A percentile compares a stretch with the other conserved stretches of the same genome.
Evolutionary conservation across 1,139 yeast genomes (phyloP).

Genomic region (Hemisphaericaspora subhashii): DNA sequence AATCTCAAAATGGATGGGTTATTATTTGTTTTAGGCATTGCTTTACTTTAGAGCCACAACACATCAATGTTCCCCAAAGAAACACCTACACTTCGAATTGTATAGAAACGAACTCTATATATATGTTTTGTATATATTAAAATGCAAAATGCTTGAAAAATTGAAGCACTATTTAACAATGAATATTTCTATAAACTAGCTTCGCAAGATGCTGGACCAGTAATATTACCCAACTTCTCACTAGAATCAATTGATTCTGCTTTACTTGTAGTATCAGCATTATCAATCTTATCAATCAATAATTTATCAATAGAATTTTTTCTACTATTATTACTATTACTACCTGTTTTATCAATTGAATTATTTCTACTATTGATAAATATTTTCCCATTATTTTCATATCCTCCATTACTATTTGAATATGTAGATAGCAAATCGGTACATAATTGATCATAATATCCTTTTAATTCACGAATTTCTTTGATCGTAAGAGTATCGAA

Average conservation of each 20-base stretch:
- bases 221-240: constrained; percentile 7
- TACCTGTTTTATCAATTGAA: constrained; percentile 7
- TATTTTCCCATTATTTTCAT: constrained; percentile 9
- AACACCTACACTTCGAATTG: no score
- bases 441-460: constrained; percentile 42
- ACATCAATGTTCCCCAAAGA: no score
- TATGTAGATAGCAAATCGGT: constrained; percentile 6
- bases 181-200: constrained; percentile 12
- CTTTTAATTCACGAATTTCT: constrained; percentile 35
- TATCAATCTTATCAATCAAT: constrained; percentile 6
- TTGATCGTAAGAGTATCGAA: constrained; percentile 39
- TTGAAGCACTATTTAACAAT: background rate
- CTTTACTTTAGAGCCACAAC: no score
- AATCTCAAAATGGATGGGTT: no score
- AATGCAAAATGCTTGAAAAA: background rate
- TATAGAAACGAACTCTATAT: background rate
- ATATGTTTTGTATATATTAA: background rate
- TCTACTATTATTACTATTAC: no score
- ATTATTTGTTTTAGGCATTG: no score
- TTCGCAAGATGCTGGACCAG: background rate
- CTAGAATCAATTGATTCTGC: constrained; percentile 14
- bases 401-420: constrained; percentile 6
- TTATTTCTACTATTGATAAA: constrained; percentile 9
- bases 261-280: constrained; percentile 10
- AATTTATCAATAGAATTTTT: constrained; percentile 11